Conservation (phyloP, 345 rosid species). For the Sisymbrium altissimum region DNA sequence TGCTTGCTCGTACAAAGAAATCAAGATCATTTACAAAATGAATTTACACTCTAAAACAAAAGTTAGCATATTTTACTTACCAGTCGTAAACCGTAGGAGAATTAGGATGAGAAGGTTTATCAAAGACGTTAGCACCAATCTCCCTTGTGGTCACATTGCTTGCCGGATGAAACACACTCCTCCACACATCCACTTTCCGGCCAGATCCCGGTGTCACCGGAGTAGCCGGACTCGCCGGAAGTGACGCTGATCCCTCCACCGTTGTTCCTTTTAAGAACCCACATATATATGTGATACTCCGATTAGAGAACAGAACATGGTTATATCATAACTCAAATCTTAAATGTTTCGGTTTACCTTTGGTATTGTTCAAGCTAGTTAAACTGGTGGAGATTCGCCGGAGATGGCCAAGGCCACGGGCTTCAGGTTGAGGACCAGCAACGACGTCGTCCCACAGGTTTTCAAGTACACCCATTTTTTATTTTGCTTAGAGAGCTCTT, state of each 20-base stretch:
- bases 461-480: conserved; percentile 34
- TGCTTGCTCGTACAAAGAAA: not conserved
- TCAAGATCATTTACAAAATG: not conserved
- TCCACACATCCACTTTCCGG: conserved; percentile 81
- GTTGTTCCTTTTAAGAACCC: not conserved
- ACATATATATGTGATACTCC: not conserved
- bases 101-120: conserved; percentile 73
- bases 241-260: conserved; percentile 1
- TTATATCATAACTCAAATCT: not conserved
- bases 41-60: not conserved
- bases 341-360: conserved; percentile 2
- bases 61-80: conserved; percentile 29
- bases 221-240: conserved; percentile 28
- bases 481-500: conserved; percentile 10
- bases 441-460: conserved; percentile 77
- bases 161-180: conserved; percentile 96
- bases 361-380: conserved; percentile 35
- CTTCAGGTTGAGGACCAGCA: conserved; percentile 92
- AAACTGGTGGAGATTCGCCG: conserved; percentile 46
- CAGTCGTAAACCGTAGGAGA: conserved; percentile 97
- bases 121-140: conserved; percentile 68
- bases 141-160: conserved; percentile 78
- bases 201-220: conserved; percentile 38
- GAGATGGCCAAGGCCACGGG: conserved; percentile 70
- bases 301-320: not conserved